Base-by-base conservation (phyloP, 2,329 filamentous ascomycete genomes). In the Epichloe glyceriae region DNA sequence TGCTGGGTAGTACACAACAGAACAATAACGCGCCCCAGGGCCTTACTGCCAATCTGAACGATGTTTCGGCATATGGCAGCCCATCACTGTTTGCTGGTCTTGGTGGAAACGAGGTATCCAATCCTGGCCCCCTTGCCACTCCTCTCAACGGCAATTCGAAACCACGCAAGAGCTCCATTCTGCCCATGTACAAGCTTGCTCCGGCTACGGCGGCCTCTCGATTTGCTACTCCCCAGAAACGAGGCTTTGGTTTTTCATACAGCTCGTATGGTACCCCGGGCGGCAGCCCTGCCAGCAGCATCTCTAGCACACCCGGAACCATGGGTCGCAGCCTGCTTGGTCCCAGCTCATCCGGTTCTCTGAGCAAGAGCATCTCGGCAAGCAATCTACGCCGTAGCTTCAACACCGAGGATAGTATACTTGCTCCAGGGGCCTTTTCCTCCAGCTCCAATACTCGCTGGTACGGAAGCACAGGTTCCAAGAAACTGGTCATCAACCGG, bases 401-500 rank as follows among this genome's bases (percentile, higher is more conserved):
- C 65, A 88, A 84, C 52, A 76, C 84, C 0, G 87, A 95, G 50
- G 88, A 94, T 56, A 95, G 88, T 65, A 85, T 96, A 51, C 73
- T 96, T 30, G 80, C 86, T 2, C 89, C 90, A 0, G 88, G 88
- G 38, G 88, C 89, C 2, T 90, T 96, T 65, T 86, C 87, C 2
- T 75, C 84, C 26, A 84, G 79, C 61, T 71, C 78, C 17, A 75
- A 74, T 52, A 74, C 78, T 37, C 79, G 83, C 52, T 77, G 80
- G 58, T 84, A 83, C 48, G 78, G 80, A n/a, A 81, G 75, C 62
- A 77, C 76, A 46, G 79, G 80, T 43, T 80, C 95, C 58, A 96
- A 96, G 72, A 90, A 89, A 66, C 78, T 98, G 51, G 85, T 90
- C 49, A 96, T 98, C 64, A 94, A 96, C 68, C 84, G 88, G 55